Evolutionary conservation across 2,329 filamentous ascomycete species (phyloP).

Genomic region (Aspergillus quadricinctus): DNA sequence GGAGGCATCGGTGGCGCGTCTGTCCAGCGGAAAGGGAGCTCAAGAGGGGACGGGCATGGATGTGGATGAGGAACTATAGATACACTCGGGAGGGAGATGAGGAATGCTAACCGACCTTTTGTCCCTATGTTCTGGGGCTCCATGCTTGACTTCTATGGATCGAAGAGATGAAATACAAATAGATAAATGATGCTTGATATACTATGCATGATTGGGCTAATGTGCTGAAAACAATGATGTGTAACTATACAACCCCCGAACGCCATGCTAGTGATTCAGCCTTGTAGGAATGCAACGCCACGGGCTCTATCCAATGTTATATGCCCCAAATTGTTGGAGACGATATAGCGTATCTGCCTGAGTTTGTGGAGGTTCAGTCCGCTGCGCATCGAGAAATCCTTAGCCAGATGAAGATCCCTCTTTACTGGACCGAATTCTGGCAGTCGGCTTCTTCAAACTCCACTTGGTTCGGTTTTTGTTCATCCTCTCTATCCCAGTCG

Average conservation of each 20-base stretch:
- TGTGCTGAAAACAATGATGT: background rate
- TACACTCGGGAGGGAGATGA: constrained; percentile 10
- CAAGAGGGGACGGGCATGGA: constrained; percentile 59
- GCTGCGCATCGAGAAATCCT: background rate
- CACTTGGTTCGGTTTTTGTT: constrained; percentile 6
- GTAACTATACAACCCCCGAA: no score
- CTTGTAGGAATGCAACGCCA: no score
- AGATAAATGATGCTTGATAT: constrained; percentile 2
- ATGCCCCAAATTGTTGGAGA: no score
- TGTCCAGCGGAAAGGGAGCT: constrained; percentile 37
- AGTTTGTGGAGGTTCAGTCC: no score
- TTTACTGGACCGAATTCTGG: constrained; percentile 3
- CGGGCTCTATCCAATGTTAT: no score
- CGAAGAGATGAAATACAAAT: background rate
- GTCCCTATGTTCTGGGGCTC: background rate
- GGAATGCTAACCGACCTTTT: background rate
- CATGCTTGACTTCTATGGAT: background rate
- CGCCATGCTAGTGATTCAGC: no score
- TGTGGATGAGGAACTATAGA: constrained; percentile 57
- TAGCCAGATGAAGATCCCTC: background rate
- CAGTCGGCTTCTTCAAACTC: constrained; percentile 1
- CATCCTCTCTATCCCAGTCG: constrained; percentile 24
- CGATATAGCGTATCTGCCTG: no score
- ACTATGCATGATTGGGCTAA: background rate
- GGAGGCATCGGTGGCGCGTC: constrained; percentile 85